phyloP scores from a whole-genome alignment of 2,329 filamentous ascomycete species.

The Alternaria dauci region DNA sequence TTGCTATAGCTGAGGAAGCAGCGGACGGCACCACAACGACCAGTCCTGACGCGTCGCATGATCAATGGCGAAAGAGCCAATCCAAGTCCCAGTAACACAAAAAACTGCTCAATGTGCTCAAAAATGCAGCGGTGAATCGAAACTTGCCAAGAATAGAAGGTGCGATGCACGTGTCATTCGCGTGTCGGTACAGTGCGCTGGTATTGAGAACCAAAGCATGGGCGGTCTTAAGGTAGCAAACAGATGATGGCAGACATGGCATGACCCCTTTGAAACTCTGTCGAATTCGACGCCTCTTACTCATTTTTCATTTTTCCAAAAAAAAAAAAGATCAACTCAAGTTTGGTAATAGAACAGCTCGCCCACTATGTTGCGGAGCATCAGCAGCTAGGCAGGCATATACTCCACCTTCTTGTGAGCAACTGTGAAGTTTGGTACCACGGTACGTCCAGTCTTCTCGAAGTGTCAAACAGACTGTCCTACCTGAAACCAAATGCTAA shows the following conservation, averaged over 20 bases:
- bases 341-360: background rate
- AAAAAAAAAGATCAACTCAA: background rate
- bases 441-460: background rate
- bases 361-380: background rate
- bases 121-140: background rate
- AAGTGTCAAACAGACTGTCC: background rate
- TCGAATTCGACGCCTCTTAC: background rate
- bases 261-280: background rate
- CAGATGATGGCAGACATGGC: background rate
- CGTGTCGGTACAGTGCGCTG: constrained; percentile 8
- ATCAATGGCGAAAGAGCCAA: background rate
- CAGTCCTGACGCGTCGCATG: background rate
- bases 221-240: background rate
- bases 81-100: background rate
- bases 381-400: background rate
- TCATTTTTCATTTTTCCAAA: background rate
- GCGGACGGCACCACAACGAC: background rate
- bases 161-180: constrained; percentile 17
- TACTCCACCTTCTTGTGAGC: background rate
- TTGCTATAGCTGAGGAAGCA: background rate
- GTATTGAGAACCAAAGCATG: background rate
- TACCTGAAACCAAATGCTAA: background rate
- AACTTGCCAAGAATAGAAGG: background rate
- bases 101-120: background rate
- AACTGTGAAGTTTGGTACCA: background rate